phyloP scores from a whole-genome alignment of 495 filamentous ascomycete species.

The Xylaria venustula region DNA sequence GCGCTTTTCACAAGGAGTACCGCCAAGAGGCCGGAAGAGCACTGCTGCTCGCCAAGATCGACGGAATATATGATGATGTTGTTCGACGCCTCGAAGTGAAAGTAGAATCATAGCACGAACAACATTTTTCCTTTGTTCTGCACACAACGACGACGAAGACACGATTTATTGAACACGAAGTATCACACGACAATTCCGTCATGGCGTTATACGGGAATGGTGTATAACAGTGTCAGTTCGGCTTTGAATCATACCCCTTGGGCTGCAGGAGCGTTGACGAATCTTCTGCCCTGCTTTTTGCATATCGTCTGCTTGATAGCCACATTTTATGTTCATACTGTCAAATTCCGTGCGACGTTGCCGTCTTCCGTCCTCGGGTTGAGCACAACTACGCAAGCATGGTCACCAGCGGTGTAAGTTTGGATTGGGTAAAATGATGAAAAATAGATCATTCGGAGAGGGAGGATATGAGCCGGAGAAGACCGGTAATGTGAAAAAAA shows the following conservation, averaged over 20 bases:
- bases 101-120: conserved; percentile 6
- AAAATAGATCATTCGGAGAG: not conserved
- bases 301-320: not conserved
- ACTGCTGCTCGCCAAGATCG: conserved; percentile 16
- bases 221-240: conserved; percentile 13
- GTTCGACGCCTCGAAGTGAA: conserved; percentile 16
- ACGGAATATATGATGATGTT: conserved; percentile 17
- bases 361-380: not conserved
- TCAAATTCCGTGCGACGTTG: not conserved
- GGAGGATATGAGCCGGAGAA: not conserved
- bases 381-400: not conserved
- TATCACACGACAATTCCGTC: not conserved
- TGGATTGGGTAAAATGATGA: not conserved
- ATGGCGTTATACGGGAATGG: conserved; percentile 7
- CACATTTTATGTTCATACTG: not conserved
- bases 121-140: not conserved
- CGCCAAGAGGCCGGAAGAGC: conserved; percentile 16
- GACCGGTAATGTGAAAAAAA: not conserved
- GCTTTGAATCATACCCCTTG: not conserved
- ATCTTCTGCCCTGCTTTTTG: not conserved
- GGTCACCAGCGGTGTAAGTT: not conserved
- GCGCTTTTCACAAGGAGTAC: conserved; percentile 17
- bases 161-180: not conserved
- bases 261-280: not conserved
- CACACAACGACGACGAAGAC: not conserved